These are phyloP conservation scores for Lachancea waltii DNA, from an alignment of 805 yeast species.

Conservation along the genomic window DNA sequence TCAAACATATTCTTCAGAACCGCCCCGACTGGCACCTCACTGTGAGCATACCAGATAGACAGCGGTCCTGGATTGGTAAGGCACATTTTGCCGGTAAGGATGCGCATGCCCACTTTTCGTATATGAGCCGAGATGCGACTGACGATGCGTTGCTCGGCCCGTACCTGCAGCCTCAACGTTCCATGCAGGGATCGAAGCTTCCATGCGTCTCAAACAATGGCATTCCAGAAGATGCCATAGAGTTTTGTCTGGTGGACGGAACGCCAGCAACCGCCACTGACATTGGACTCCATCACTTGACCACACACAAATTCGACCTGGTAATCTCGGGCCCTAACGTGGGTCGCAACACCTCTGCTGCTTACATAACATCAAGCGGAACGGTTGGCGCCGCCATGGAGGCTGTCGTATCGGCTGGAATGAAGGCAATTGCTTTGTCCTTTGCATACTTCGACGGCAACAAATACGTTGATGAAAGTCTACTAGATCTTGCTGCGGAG, in stretches of 20 bases:
- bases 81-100: constrained; percentile 85
- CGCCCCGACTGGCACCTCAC: constrained; percentile 78
- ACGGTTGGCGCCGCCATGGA: constrained; percentile 98
- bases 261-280: constrained; percentile 97
- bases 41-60: constrained; percentile 74
- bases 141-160: constrained; percentile 64
- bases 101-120: constrained; percentile 56
- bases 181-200: constrained; percentile 25
- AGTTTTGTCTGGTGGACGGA: constrained; percentile 84
- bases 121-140: constrained; percentile 41
- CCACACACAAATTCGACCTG: constrained; percentile 57
- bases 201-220: constrained; percentile 20
- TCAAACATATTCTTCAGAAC: constrained; percentile 52
- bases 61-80: constrained; percentile 94
- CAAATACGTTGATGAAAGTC: constrained; percentile 42
- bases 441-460: constrained; percentile 63
- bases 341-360: constrained; percentile 86
- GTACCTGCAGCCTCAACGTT: constrained; percentile 44
- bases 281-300: constrained; percentile 73
- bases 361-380: constrained; percentile 86
- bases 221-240: constrained; percentile 40
- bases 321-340: constrained; percentile 94
- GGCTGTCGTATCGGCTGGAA: constrained; percentile 62
- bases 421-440: constrained; percentile 70
- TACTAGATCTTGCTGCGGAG: constrained; percentile 58